Evolutionary conservation across 495 filamentous ascomycete genomes (phyloP).

Genomic region (Penicillium macrosclerotiorum): DNA sequence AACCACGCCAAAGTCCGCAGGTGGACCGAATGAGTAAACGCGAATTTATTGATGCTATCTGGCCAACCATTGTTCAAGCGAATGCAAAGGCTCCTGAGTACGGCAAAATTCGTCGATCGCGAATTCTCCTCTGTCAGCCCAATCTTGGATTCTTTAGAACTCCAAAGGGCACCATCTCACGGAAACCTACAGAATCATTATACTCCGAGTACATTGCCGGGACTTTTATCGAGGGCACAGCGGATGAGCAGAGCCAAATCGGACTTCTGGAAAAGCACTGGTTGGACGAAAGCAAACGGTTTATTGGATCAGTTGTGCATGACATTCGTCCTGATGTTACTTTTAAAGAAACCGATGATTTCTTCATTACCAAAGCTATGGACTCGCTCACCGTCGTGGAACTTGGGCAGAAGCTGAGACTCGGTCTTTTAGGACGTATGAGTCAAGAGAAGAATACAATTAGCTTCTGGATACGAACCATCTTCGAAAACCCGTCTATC

Average conservation of each 20-base stretch:
- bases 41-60: constrained; percentile 22
- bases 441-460: constrained; percentile 13
- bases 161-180: constrained; percentile 15
- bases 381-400: constrained; percentile 15
- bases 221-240: constrained; percentile 12
- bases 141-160: constrained; percentile 13
- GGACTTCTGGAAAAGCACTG: constrained; percentile 18
- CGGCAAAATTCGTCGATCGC: constrained; percentile 19
- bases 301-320: constrained; percentile 15
- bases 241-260: constrained; percentile 14
- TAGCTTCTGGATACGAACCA: constrained; percentile 16
- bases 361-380: constrained; percentile 15
- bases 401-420: constrained; percentile 13
- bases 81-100: constrained; percentile 18
- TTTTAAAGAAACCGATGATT: constrained; percentile 12
- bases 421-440: constrained; percentile 11
- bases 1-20: constrained; percentile 8
- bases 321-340: constrained; percentile 12
- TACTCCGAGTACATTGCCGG: constrained; percentile 15
- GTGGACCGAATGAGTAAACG: constrained; percentile 16
- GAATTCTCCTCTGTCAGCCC: constrained; percentile 16
- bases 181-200: constrained; percentile 15
- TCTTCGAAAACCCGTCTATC: constrained; percentile 17
- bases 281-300: constrained; percentile 13
- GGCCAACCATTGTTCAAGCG: constrained; percentile 19